These are phyloP conservation scores for Micractinium sp. DNA, from an alignment of 139 green algal genomes.

Conservation along the genomic window DNA sequence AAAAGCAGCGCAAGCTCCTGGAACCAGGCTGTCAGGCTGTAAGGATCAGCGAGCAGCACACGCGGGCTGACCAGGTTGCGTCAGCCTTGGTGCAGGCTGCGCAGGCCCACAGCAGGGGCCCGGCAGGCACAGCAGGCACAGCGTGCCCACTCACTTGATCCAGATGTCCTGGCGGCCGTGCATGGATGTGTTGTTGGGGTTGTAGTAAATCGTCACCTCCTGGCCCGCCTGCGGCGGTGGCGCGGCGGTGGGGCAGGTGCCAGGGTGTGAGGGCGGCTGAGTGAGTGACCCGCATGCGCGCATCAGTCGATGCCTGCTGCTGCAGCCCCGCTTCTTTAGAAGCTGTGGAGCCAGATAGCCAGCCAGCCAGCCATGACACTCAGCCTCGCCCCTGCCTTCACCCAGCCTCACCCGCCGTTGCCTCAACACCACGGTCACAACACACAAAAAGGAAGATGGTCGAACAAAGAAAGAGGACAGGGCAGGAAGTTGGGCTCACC, in stretches of 20 bases:
- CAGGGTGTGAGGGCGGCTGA: no score
- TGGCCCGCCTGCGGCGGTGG: conserved; percentile 41
- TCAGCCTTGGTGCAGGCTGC: no score
- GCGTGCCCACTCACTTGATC: conserved; percentile 34
- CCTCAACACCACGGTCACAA: no score
- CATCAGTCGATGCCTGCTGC: no score
- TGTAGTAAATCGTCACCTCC: conserved; percentile 72
- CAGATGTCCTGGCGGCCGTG: conserved; percentile 55
- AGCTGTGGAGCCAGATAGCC: not conserved
- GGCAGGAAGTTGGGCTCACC: not conserved
- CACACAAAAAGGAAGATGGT: no score
- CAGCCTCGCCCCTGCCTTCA: no score
- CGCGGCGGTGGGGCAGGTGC: not conserved
- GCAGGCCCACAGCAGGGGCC: no score
- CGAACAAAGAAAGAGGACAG: no score
- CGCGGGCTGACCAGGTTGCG: not conserved
- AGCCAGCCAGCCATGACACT: no score
- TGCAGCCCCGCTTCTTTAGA: no score
- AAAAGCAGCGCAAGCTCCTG: not conserved
- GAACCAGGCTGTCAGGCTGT: not conserved
- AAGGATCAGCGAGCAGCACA: not conserved
- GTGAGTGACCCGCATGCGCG: no score
- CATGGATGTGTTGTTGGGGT: conserved; percentile 75
- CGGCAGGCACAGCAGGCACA: not conserved
- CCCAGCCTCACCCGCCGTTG: not conserved